Percentiles rank a stretch among this genome's conserved stretches.
These are phyloP conservation scores for Kwoniella newhampshirensis DNA, from an alignment of 768 basidiomycete species.

Conservation along the genomic window DNA sequence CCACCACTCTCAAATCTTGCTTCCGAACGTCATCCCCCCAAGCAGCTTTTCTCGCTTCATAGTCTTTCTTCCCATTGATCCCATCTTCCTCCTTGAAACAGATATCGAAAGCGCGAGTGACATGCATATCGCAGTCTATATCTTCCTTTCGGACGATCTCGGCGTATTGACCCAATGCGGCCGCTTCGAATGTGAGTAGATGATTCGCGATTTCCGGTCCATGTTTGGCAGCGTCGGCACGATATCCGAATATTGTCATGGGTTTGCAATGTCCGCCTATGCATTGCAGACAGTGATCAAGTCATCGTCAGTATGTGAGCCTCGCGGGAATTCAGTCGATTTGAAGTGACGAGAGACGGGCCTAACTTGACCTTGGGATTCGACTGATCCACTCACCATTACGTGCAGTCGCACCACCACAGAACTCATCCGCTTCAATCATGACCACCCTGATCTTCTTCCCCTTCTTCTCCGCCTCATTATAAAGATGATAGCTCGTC, in stretches of 20 bases:
- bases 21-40: slow-evolving; percentile 7
- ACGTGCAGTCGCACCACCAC: slow-evolving; percentile 34
- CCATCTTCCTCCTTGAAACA: slow-evolving; percentile 25
- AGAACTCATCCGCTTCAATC: slow-evolving; percentile 37
- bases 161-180: slow-evolving; percentile 28
- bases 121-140: slow-evolving; percentile 43
- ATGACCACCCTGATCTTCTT: slow-evolving; percentile 25
- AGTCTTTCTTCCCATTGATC: slow-evolving; percentile 16
- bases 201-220: slow-evolving; percentile 27
- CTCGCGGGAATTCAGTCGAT: too few relatives aligned
- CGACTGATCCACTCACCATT: slow-evolving; percentile 36
- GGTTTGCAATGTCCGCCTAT: slow-evolving; percentile 42
- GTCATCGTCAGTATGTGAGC: too few relatives aligned
- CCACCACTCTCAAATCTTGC: slow-evolving; percentile 20
- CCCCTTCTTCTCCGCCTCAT: slow-evolving; percentile 10
- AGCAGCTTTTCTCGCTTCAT: slow-evolving; percentile 15
- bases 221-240: slow-evolving; percentile 17
- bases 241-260: slow-evolving; percentile 28
- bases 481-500: slow-evolving; percentile 27
- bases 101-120: slow-evolving; percentile 34
- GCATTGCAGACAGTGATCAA: too few relatives aligned
- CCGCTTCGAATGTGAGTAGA: slow-evolving; percentile 26
- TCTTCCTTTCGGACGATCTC: slow-evolving; percentile 38
- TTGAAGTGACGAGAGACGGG: too few relatives aligned
- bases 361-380: neutral